Percentiles rank a stretch among this genome's conserved stretches.
phyloP scores from a whole-genome alignment of 208 protist genomes.

The Crithidia expoeki region DNA sequence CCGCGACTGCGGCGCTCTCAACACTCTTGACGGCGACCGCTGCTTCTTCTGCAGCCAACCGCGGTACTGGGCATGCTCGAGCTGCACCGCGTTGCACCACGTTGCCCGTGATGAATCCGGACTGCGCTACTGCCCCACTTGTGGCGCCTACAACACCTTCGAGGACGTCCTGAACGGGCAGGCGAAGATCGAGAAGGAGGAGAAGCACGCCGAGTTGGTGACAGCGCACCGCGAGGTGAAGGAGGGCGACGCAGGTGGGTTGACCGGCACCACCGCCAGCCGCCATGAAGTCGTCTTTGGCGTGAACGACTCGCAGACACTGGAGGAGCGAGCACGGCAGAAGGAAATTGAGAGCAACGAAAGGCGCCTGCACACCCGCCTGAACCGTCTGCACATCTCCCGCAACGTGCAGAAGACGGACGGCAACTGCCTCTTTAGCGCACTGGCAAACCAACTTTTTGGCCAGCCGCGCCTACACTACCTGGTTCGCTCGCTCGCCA shows the following conservation, averaged over 20 bases:
- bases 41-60: conserved; percentile 47
- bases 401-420: conserved; percentile 63
- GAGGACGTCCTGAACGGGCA: conserved; percentile 63
- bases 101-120: conserved; percentile 44
- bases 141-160: conserved; percentile 69
- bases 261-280: conserved; percentile 3
- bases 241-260: not conserved
- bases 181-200: conserved; percentile 47
- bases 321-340: conserved; percentile 64
- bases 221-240: conserved; percentile 26
- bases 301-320: conserved; percentile 72
- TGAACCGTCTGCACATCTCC: conserved; percentile 42
- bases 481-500: conserved; percentile 66
- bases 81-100: conserved; percentile 67
- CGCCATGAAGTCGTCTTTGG: conserved; percentile 55
- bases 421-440: conserved; percentile 85
- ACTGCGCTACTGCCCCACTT: conserved; percentile 68
- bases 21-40: conserved; percentile 66
- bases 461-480: conserved; percentile 52
- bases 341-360: conserved; percentile 56
- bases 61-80: conserved; percentile 67
- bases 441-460: conserved; percentile 81
- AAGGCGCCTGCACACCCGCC: conserved; percentile 44
- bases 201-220: conserved; percentile 37
- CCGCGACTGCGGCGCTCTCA: conserved; percentile 47